Evolutionary conservation across 1,284 basidiomycete genomes (phyloP).

Genomic region (Cryptococcus jaspeensis): DNA sequence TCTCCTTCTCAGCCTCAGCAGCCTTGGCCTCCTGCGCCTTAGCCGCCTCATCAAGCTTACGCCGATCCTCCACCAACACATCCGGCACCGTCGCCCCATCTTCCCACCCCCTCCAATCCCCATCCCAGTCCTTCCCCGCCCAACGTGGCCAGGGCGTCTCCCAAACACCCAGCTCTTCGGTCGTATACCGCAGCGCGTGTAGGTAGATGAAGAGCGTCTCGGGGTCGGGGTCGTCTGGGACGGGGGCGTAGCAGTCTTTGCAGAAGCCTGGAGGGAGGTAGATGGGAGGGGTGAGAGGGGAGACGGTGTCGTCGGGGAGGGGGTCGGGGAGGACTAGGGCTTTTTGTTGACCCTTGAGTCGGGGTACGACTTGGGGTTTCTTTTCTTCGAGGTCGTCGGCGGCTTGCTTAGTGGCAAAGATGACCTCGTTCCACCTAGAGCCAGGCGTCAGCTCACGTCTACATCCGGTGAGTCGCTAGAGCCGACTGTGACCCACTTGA

Average conservation of each 20-base stretch:
- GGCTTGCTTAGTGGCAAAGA: constrained; percentile 37
- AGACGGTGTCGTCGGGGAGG: constrained; percentile 22
- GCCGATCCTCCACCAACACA: constrained; percentile 2
- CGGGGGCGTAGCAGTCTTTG: constrained; percentile 79
- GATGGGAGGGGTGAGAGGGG: constrained; percentile 51
- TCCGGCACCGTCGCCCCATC: constrained; percentile 20
- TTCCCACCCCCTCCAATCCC: constrained; percentile 51
- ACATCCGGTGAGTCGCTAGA: background rate
- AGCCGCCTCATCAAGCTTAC: background rate
- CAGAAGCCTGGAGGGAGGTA: constrained; percentile 57
- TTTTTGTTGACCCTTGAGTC: constrained; percentile 2
- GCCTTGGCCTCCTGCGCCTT: constrained; percentile 1
- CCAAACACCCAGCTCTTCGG: constrained; percentile 47
- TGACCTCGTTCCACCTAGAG: constrained; percentile 46
- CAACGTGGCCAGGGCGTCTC: constrained; percentile 51
- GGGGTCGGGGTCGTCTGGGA: constrained; percentile 85
- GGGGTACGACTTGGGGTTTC: background rate
- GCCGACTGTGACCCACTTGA: constrained; percentile 47
- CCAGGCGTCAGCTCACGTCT: background rate
- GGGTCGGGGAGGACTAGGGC: constrained; percentile 19
- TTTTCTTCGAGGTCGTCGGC: constrained; percentile 29
- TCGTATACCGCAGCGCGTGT: constrained; percentile 79
- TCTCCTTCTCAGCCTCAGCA: background rate
- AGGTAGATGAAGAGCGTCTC: constrained; percentile 90
- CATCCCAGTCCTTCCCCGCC: constrained; percentile 51